Evolutionary conservation across 306 rosid species (phyloP).

Genomic region (Crataegus laevigata): DNA sequence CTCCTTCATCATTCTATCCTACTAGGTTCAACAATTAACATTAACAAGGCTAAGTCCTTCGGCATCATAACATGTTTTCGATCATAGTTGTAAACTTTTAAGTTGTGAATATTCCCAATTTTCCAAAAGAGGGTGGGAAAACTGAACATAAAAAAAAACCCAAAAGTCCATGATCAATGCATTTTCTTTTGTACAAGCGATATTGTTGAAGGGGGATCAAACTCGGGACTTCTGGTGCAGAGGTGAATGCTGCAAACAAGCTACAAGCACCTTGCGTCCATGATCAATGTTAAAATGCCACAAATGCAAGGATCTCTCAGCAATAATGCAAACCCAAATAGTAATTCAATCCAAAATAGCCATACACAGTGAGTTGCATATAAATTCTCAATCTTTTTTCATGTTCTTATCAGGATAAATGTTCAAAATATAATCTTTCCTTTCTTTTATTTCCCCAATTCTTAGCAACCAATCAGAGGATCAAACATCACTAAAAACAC

Average conservation of each 20-base stretch:
- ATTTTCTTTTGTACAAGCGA: too few relatives aligned
- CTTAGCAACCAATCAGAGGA: not conserved
- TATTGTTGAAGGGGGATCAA: too few relatives aligned
- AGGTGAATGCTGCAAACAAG: too few relatives aligned
- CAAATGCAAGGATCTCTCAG: not conserved
- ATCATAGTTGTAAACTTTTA: not conserved
- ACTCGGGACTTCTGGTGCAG: too few relatives aligned
- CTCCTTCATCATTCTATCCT: constrained; percentile 61
- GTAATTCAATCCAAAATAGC: not conserved
- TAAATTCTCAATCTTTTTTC: not conserved
- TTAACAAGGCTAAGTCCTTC: not conserved
- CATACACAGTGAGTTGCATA: not conserved
- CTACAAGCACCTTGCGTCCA: not conserved
- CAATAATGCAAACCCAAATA: not conserved
- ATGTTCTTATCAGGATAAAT: not conserved
- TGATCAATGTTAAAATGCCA: not conserved
- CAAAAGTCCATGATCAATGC: not conserved
- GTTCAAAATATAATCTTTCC: not conserved
- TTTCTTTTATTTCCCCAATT: not conserved
- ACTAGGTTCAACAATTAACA: not conserved
- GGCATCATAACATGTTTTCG: not conserved
- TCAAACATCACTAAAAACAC: not conserved
- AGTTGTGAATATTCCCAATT: not conserved
- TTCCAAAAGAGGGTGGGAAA: too few relatives aligned
- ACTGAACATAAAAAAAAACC: not conserved